A percentile compares a stretch with the other conserved stretches of the same genome.
phyloP scores from a whole-genome alignment of 129 eudicot genomes.

The Gnaphalium uliginosum region DNA sequence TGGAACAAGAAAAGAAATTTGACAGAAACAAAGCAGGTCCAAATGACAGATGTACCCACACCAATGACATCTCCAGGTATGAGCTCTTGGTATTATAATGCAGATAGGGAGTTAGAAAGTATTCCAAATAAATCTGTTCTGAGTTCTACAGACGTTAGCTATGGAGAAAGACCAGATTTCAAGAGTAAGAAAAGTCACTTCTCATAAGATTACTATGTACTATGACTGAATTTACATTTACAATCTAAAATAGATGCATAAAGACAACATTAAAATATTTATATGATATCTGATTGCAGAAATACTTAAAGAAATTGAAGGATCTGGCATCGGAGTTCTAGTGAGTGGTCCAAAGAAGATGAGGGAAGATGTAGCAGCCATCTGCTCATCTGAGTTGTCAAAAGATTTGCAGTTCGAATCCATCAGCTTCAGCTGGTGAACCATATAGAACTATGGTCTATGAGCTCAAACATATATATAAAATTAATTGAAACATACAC shows the following conservation, averaged over 20 bases:
- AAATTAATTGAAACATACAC: slow-evolving; percentile 3
- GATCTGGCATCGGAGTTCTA: slow-evolving; percentile 52
- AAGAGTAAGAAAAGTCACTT: slow-evolving; percentile 42
- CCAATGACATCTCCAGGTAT: slow-evolving; percentile 49
- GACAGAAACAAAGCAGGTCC: slow-evolving; percentile 38
- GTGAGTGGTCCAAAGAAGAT: slow-evolving; percentile 64
- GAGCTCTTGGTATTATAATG: slow-evolving; percentile 41
- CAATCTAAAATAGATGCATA: background rate
- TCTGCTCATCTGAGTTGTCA: slow-evolving; percentile 52
- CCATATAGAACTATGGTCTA: background rate
- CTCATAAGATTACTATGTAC: background rate
- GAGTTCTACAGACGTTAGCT: slow-evolving; percentile 37
- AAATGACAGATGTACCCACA: slow-evolving; percentile 35
- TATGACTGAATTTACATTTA: background rate
- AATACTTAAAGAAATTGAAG: slow-evolving; percentile 42
- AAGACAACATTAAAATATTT: background rate
- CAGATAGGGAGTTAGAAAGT: slow-evolving; percentile 58
- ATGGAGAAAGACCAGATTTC: slow-evolving; percentile 59
- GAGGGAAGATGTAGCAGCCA: slow-evolving; percentile 65
- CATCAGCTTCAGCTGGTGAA: slow-evolving; percentile 72
- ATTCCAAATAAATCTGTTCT: slow-evolving; percentile 38
- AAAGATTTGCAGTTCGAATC: slow-evolving; percentile 51
- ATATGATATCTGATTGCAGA: slow-evolving; percentile 38
- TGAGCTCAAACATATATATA: slow-evolving; percentile 1
- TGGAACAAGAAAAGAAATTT: slow-evolving; percentile 55